Conservation (phyloP, 805 yeast species). For the Candida verbasci region DNA sequence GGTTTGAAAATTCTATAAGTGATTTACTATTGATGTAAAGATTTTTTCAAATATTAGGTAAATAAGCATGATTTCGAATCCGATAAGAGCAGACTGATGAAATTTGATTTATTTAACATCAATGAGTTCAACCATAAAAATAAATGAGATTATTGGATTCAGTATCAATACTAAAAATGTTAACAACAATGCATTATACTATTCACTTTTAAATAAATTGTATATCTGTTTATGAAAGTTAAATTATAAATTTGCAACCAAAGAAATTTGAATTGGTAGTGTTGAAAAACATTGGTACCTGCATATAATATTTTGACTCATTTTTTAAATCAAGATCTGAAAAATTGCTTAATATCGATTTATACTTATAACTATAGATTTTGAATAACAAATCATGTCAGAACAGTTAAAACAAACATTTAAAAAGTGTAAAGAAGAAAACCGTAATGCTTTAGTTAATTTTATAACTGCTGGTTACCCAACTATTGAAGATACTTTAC, state of each 20-base stretch:
- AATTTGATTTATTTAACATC: no score
- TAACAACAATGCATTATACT: no score
- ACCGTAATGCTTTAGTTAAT: slow-evolving; percentile 84
- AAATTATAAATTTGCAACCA: no score
- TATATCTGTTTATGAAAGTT: no score
- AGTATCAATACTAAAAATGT: no score
- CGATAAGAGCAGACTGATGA: no score
- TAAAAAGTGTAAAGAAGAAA: slow-evolving; percentile 54
- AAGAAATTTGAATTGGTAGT: no score
- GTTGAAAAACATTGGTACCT: no score
- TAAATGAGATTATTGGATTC: no score
- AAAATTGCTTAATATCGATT: not conserved
- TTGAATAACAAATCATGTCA: slow-evolving; percentile 41
- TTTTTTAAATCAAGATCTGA: not conserved
- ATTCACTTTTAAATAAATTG: no score
- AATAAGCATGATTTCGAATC: slow-evolving; percentile 5
- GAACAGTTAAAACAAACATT: slow-evolving; percentile 55
- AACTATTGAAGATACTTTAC: slow-evolving; percentile 79
- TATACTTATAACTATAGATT: no score
- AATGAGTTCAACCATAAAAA: no score
- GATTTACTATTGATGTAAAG: slow-evolving; percentile 1
- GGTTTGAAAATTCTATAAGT: not conserved
- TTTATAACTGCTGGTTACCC: slow-evolving; percentile 96
- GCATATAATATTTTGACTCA: slow-evolving; percentile 3
- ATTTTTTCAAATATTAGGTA: not conserved